Conservation (phyloP, 1,284 basidiomycete species). For the Filobasidium uniguttulatum region DNA sequence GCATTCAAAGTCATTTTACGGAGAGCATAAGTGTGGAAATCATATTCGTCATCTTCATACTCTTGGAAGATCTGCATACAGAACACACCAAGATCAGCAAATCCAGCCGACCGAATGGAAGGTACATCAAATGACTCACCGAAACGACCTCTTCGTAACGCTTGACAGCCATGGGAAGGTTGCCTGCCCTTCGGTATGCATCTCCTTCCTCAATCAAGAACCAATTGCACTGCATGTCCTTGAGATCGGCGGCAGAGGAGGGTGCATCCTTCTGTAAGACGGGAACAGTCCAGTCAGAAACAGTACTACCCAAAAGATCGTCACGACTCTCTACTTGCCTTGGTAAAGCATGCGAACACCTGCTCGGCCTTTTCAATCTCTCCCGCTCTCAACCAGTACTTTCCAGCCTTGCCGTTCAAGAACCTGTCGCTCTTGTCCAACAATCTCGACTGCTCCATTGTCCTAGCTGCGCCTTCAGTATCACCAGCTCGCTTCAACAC, state of each 20-base stretch:
- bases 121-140: slow-evolving; percentile 35
- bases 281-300: not conserved
- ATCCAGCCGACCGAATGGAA: not conserved
- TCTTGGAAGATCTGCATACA: slow-evolving; percentile 58
- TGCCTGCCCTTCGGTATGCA: slow-evolving; percentile 51
- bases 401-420: slow-evolving; percentile 85
- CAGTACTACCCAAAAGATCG: too few relatives aligned
- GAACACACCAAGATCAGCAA: not conserved
- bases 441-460: slow-evolving; percentile 67
- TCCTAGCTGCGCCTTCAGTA: slow-evolving; percentile 54
- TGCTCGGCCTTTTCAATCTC: slow-evolving; percentile 59
- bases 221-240: slow-evolving; percentile 91
- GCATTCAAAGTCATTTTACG: slow-evolving; percentile 76
- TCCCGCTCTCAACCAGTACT: slow-evolving; percentile 75
- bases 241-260: slow-evolving; percentile 63
- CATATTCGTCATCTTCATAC: slow-evolving; percentile 91
- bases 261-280: slow-evolving; percentile 60
- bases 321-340: slow-evolving; percentile 41
- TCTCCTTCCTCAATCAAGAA: slow-evolving; percentile 76
- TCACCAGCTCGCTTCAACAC: slow-evolving; percentile 82
- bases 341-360: slow-evolving; percentile 72
- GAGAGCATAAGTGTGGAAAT: slow-evolving; percentile 92
- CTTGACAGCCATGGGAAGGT: slow-evolving; percentile 73
- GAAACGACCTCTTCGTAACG: slow-evolving; percentile 64
- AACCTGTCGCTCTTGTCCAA: slow-evolving; percentile 93